Evolutionary conservation across 2,329 filamentous ascomycete genomes (phyloP).

Genomic region (Cyphellophora attinorum): DNA sequence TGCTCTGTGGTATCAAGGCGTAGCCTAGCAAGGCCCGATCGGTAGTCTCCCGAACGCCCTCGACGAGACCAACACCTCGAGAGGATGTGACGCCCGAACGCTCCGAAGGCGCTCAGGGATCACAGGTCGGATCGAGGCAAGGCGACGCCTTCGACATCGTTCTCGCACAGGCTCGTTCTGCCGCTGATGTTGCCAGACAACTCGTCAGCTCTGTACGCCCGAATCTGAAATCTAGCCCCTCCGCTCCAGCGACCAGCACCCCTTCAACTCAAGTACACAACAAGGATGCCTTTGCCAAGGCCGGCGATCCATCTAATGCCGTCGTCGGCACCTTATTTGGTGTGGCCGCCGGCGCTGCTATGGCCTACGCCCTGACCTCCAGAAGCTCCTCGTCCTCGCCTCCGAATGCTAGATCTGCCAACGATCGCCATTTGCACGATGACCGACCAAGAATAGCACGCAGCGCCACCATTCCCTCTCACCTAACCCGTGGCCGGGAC

Average conservation of each 20-base stretch:
- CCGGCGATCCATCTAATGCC: constrained; percentile 43
- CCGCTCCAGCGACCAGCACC: constrained; percentile 18
- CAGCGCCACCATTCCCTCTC: neutral
- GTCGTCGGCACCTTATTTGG: constrained; percentile 69
- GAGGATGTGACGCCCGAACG: no score
- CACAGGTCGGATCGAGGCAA: no score
- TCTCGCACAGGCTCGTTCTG: constrained; percentile 30
- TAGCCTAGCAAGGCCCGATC: constrained; percentile 8
- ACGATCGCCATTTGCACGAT: neutral
- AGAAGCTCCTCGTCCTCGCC: constrained; percentile 34
- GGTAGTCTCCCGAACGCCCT: constrained; percentile 4
- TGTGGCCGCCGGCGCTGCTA: constrained; percentile 65
- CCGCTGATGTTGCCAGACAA: constrained; percentile 15
- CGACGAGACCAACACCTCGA: constrained; percentile 3
- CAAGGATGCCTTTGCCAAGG: constrained; percentile 7
- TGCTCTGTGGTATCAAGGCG: no score
- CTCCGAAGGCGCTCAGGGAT: no score
- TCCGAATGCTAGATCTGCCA: constrained; percentile 6
- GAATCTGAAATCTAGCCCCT: constrained; percentile 4
- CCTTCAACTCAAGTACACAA: neutral
- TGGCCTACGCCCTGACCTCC: constrained; percentile 65
- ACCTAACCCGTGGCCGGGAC: neutral
- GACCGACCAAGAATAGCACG: neutral
- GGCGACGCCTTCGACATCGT: constrained; percentile 26
- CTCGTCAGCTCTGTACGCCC: constrained; percentile 16